phyloP scores from a whole-genome alignment of 108 stramenopile genomes.

The Schizochytrium sp. region DNA sequence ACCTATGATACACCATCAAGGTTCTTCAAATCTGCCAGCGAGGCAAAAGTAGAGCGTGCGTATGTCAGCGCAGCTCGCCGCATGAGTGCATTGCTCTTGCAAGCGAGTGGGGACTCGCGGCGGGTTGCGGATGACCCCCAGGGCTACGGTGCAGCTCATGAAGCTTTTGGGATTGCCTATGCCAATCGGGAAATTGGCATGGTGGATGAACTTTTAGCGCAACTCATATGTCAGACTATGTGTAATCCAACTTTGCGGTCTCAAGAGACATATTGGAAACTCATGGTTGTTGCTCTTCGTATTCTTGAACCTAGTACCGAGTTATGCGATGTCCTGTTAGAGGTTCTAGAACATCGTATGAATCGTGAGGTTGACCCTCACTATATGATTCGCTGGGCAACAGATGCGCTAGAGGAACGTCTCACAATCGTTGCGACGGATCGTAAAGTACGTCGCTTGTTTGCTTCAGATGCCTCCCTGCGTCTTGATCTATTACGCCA shows the following conservation, averaged over 20 bases:
- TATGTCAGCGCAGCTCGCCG: neutral
- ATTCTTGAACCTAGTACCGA: constrained; percentile 29
- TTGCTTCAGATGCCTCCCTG: constrained; percentile 53
- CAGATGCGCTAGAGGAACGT: neutral
- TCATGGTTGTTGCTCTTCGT: constrained; percentile 21
- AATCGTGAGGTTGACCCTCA: constrained; percentile 9
- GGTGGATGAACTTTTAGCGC: constrained; percentile 17
- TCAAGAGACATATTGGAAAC: constrained; percentile 11
- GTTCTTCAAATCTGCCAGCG: constrained; percentile 18
- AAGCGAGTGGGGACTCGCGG: constrained; percentile 12
- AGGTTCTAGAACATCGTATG: neutral
- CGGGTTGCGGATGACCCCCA: neutral
- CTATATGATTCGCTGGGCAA: constrained; percentile 23
- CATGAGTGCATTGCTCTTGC: neutral
- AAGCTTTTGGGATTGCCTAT: constrained; percentile 42
- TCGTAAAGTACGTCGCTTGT: constrained; percentile 37
- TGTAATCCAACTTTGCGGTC: constrained; percentile 39
- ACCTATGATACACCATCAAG: neutral
- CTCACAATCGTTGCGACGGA: constrained; percentile 2
- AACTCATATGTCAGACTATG: constrained; percentile 12
- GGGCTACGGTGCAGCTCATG: constrained; percentile 52
- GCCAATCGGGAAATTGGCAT: constrained; percentile 46
- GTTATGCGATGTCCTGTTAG: neutral
- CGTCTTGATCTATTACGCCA: constrained; percentile 32
- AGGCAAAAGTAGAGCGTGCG: neutral